A percentile compares a stretch with the other conserved stretches of the same genome.
Conservation (phyloP, 768 basidiomycete species). For the Clavaria fumosa region DNA sequence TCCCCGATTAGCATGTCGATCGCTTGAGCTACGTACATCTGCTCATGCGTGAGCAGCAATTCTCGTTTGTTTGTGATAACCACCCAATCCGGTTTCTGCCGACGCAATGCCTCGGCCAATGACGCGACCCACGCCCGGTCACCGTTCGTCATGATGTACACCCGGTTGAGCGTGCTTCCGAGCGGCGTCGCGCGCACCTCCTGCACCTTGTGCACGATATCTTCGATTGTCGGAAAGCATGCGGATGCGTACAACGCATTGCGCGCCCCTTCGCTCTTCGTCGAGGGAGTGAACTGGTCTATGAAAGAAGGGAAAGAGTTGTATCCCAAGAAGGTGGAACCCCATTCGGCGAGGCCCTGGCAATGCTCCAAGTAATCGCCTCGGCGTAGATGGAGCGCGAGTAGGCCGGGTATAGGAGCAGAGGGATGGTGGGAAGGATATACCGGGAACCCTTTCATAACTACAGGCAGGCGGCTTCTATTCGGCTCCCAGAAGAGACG, state of each 20-base stretch:
- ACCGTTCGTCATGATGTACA: slow-evolving; percentile 58
- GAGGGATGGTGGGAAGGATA: too few relatives aligned
- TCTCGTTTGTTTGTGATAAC: slow-evolving; percentile 39
- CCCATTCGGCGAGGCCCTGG: slow-evolving; percentile 24
- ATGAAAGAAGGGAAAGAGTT: slow-evolving; percentile 36
- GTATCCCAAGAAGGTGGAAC: slow-evolving; percentile 32
- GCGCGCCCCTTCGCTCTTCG: slow-evolving; percentile 15
- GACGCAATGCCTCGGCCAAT: slow-evolving; percentile 25
- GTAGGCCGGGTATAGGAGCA: slow-evolving; percentile 27
- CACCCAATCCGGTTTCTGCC: slow-evolving; percentile 27
- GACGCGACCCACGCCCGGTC: slow-evolving; percentile 31
- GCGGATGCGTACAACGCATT: slow-evolving; percentile 24
- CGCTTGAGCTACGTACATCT: slow-evolving; percentile 39
- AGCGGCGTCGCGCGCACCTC: slow-evolving; percentile 16
- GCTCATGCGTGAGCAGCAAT: slow-evolving; percentile 35
- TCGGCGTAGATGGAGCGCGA: slow-evolving; percentile 41
- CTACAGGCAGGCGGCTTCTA: slow-evolving; percentile 5
- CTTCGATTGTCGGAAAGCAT: slow-evolving; percentile 36
- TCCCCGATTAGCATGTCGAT: slow-evolving; percentile 57
- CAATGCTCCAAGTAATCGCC: slow-evolving; percentile 43
- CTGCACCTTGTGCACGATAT: slow-evolving; percentile 26
- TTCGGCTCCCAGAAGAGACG: slow-evolving; percentile 11
- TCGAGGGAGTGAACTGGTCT: slow-evolving; percentile 24
- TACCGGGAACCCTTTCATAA: slow-evolving; percentile 5
- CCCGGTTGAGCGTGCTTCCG: slow-evolving; percentile 19